Evolutionary conservation across 2,329 filamentous ascomycete genomes (phyloP).

Genomic region (Colletotrichum salicis): DNA sequence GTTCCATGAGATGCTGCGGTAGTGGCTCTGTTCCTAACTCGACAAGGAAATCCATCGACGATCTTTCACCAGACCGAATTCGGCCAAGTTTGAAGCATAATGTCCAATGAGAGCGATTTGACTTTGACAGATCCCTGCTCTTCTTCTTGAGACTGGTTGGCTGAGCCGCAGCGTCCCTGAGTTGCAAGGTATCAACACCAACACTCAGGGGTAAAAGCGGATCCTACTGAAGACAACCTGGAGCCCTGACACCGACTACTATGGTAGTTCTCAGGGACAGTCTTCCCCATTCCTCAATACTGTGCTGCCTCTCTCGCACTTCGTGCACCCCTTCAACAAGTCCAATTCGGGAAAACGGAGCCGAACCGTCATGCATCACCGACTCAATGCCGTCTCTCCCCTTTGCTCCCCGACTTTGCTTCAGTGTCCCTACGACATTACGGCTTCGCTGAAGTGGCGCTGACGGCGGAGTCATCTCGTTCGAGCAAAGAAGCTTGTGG

Average conservation of each 20-base stretch:
- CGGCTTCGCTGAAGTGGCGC: constrained; percentile 13
- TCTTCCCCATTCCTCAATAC: constrained; percentile 17
- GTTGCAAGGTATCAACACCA: constrained; percentile 31
- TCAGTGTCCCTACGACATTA: background rate
- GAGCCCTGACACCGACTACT: constrained; percentile 22
- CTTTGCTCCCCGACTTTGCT: constrained; percentile 8
- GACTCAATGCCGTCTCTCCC: constrained; percentile 7
- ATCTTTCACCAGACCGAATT: constrained; percentile 38
- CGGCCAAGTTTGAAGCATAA: constrained; percentile 10
- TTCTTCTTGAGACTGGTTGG: constrained; percentile 11
- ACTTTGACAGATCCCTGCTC: constrained; percentile 5
- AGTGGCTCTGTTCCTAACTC: constrained; percentile 26
- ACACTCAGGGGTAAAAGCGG: constrained; percentile 42
- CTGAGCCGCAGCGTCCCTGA: constrained; percentile 21
- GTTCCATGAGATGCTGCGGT: constrained; percentile 8
- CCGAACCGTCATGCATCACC: constrained; percentile 30
- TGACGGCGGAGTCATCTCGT: background rate
- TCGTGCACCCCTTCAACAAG: constrained; percentile 9
- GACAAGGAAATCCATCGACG: constrained; percentile 35
- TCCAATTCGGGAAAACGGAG: constrained; percentile 27
- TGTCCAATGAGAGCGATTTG: constrained; percentile 35
- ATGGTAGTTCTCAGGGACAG: constrained; percentile 9
- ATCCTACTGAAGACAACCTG: constrained; percentile 29
- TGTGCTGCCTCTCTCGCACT: constrained; percentile 12
- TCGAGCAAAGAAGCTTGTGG: background rate